Evolutionary conservation across 257 asterid genomes (phyloP).

Genomic region (Solanum stenotomum): DNA sequence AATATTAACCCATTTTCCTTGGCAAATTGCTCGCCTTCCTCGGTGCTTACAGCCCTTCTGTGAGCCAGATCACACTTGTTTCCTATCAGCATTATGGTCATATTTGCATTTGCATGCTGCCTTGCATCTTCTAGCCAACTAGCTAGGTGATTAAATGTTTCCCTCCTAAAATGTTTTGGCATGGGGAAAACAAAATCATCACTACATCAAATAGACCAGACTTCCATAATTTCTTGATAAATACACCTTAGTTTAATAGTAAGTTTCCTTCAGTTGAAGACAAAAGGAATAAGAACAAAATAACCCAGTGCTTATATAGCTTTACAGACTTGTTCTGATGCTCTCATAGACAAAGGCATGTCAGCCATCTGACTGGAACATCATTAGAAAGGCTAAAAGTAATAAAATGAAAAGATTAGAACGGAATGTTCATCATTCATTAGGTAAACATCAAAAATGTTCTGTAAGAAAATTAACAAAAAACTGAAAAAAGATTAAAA

Average conservation of each 20-base stretch:
- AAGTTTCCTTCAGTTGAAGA: neutral
- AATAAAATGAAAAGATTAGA: neutral
- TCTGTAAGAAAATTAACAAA: neutral
- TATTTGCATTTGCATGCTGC: constrained; percentile 62
- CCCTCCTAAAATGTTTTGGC: constrained; percentile 46
- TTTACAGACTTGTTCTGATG: neutral
- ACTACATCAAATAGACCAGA: neutral
- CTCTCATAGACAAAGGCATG: neutral
- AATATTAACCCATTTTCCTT: constrained; percentile 65
- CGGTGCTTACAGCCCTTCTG: constrained; percentile 77
- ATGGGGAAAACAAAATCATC: neutral
- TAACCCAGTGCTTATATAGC: neutral
- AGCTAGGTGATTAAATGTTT: constrained; percentile 66
- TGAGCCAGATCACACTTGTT: constrained; percentile 72
- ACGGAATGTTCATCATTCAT: neutral
- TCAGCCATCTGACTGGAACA: neutral
- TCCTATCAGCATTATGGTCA: constrained; percentile 74
- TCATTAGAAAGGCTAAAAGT: neutral
- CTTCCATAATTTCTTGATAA: neutral
- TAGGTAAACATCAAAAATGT: neutral
- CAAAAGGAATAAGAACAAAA: neutral
- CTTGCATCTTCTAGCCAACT: constrained; percentile 88
- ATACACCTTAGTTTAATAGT: neutral
- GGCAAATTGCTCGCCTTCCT: constrained; percentile 83
- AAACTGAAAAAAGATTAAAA: neutral